These are phyloP conservation scores for Paratinospora sagittata DNA, from an alignment of 164 flowering plant species.

Conservation along the genomic window DNA sequence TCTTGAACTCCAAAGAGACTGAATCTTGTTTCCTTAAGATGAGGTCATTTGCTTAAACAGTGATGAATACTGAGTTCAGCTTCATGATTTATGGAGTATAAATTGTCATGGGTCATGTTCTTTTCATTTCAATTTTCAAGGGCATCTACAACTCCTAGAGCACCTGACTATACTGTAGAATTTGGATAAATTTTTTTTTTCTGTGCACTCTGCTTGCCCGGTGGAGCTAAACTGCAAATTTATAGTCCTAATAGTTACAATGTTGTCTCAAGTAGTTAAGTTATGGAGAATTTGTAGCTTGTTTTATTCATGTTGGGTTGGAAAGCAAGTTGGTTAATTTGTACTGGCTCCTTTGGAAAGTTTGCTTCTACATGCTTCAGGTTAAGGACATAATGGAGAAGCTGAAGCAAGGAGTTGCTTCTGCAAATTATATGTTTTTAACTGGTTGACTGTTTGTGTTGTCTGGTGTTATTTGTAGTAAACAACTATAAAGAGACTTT, in stretches of 20 bases:
- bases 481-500: background rate
- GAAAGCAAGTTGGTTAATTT: no score
- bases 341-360: no score
- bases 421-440: background rate
- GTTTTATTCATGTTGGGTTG: background rate
- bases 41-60: no score
- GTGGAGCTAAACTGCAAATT: background rate
- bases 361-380: no score
- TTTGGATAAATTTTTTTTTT: background rate
- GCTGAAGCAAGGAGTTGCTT: background rate
- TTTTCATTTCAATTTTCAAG: no score
- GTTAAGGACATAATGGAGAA: background rate
- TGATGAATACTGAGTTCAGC: background rate
- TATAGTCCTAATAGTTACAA: no score
- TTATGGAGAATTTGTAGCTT: background rate
- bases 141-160: no score
- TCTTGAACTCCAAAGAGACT: no score
- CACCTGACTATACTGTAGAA: background rate
- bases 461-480: background rate
- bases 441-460: background rate
- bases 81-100: background rate
- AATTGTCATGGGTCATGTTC: no score
- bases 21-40: no score
- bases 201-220: background rate
- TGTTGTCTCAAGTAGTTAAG: no score